These are phyloP conservation scores for Pestalotiopsis sp. DNA, from an alignment of 2,329 filamentous ascomycete species.

Conservation along the genomic window DNA sequence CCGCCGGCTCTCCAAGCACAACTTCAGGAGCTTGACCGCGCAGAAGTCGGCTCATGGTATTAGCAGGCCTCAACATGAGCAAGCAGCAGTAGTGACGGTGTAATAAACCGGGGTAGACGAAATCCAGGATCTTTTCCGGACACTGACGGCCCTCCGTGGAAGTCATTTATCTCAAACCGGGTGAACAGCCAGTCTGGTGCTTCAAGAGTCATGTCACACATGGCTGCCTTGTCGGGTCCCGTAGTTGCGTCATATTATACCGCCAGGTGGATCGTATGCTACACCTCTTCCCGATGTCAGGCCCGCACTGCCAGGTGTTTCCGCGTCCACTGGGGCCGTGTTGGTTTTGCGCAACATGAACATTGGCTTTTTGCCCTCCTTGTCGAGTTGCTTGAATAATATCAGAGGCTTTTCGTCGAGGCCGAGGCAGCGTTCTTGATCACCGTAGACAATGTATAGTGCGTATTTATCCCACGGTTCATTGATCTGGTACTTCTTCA, in stretches of 20 bases:
- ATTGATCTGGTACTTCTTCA: constrained; percentile 98
- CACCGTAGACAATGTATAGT: constrained; percentile 97
- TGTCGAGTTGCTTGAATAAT: constrained; percentile 94
- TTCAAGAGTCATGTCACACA: background rate
- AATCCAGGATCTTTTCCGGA: background rate
- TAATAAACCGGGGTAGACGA: background rate
- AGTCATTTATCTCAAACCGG: constrained; percentile 5
- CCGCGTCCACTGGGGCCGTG: constrained; percentile 49
- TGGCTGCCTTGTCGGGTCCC: background rate
- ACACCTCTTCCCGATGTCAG: constrained; percentile 43
- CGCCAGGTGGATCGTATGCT: constrained; percentile 58
- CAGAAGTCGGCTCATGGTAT: background rate
- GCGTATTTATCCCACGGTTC: constrained; percentile 98
- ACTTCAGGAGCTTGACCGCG: background rate
- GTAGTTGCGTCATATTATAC: constrained; percentile 49
- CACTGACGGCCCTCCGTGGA: background rate
- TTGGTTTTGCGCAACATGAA: constrained; percentile 86
- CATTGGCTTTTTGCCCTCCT: constrained; percentile 98
- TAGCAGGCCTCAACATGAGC: background rate
- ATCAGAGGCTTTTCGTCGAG: constrained; percentile 93
- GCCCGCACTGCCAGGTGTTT: constrained; percentile 55
- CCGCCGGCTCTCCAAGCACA: background rate
- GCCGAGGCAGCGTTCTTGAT: constrained; percentile 90
- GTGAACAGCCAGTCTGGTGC: background rate
- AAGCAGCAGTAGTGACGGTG: background rate